Conservation (phyloP, 2,329 filamentous ascomycete species). For the Daldinia eschscholtzii region DNA sequence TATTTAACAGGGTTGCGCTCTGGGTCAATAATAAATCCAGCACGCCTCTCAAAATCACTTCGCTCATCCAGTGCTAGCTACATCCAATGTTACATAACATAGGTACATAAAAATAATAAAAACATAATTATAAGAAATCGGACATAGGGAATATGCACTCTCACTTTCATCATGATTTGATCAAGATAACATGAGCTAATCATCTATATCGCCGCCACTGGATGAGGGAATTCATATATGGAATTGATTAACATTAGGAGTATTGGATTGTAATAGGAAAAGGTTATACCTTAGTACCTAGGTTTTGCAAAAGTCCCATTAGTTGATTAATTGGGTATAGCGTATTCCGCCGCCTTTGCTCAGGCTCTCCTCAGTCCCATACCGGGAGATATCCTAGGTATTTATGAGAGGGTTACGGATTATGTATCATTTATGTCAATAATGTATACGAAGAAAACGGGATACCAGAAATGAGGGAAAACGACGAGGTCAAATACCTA, state of each 20-base stretch:
- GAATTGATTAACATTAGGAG: conserved; percentile 11
- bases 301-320: no score
- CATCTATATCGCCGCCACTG: background rate
- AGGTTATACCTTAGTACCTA: no score
- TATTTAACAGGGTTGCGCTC: background rate
- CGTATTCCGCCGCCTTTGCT: no score
- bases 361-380: no score
- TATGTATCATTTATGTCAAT: no score
- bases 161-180: conserved; percentile 5
- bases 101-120: background rate
- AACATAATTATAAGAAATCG: background rate
- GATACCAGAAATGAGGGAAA: no score
- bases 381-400: no score
- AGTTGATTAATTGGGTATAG: no score
- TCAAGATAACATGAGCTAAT: conserved; percentile 7
- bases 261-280: conserved; percentile 1
- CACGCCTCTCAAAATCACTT: background rate
- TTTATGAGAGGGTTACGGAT: no score
- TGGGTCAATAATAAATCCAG: background rate
- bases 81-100: background rate
- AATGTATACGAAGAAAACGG: no score
- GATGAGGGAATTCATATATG: conserved; percentile 12
- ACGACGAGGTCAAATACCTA: no score
- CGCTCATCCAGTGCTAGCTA: background rate
- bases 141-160: background rate